A percentile compares a stretch with the other conserved stretches of the same genome.
Conservation (phyloP, 805 yeast genomes). For the Blastobotrys robertii region DNA sequence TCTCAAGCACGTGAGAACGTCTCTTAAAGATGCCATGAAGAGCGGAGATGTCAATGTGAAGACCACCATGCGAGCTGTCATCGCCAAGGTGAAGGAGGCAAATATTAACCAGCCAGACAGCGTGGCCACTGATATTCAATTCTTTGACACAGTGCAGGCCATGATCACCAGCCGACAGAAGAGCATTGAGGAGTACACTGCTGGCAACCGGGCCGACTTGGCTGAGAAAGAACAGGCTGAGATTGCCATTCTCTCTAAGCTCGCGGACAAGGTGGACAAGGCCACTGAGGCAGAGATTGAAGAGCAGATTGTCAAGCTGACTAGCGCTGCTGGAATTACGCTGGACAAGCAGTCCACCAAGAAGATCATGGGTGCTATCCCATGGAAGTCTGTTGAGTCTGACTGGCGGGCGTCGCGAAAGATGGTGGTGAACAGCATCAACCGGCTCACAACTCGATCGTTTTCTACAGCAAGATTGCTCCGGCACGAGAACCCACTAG, state of each 20-base stretch:
- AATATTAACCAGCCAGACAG: conserved; percentile 25
- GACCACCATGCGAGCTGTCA: conserved; percentile 24
- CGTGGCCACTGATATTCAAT: conserved; percentile 18
- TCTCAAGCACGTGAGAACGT: conserved; percentile 31
- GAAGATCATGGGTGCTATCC: conserved; percentile 18
- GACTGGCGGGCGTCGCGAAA: conserved; percentile 25
- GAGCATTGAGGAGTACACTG: conserved; percentile 38
- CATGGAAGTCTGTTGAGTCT: conserved; percentile 21
- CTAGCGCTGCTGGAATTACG: conserved; percentile 10
- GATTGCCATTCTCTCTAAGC: conserved; percentile 32
- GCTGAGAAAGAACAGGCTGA: conserved; percentile 45
- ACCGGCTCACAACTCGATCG: conserved; percentile 14
- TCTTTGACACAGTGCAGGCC: conserved; percentile 36
- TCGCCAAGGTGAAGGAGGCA: conserved; percentile 27
- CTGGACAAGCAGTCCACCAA: conserved; percentile 14
- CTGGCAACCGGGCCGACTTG: conserved; percentile 41
- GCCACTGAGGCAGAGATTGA: conserved; percentile 39
- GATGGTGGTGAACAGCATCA: conserved; percentile 21
- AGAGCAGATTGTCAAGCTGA: conserved; percentile 21
- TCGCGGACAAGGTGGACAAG: conserved; percentile 36
- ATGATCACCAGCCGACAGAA: conserved; percentile 34
- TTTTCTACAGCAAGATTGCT: conserved; percentile 19
- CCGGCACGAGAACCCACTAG: conserved; percentile 45
- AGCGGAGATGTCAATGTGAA: conserved; percentile 32
- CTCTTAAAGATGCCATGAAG: conserved; percentile 40